A percentile compares a stretch with the other conserved stretches of the same genome.
These are phyloP conservation scores for Rubia peregrina DNA, from an alignment of 305 asterid species.

Conservation along the genomic window DNA sequence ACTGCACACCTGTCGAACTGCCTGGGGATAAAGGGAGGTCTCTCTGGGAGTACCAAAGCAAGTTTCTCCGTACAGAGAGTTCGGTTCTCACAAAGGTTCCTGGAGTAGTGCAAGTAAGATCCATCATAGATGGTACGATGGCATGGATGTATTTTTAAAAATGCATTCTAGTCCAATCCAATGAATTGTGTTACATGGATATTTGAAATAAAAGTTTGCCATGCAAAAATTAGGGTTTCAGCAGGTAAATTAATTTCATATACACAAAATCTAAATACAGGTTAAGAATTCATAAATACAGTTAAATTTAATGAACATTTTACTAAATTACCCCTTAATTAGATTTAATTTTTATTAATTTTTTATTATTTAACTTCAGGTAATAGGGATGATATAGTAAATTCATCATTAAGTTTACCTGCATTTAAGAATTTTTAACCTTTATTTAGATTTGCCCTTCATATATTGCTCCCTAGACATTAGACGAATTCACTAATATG, in stretches of 20 bases:
- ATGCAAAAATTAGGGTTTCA: neutral
- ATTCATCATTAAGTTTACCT: too few species aligned
- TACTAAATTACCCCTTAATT: too few species aligned
- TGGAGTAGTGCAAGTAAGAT: conserved; percentile 26
- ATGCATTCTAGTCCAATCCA: neutral
- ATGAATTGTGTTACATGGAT: neutral
- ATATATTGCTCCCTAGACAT: neutral
- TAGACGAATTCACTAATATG: neutral
- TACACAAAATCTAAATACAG: too few species aligned
- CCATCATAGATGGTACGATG: conserved; percentile 1
- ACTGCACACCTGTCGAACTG: conserved; percentile 91
- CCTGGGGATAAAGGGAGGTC: conserved; percentile 73
- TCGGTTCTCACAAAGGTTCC: conserved; percentile 69
- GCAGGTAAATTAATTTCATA: neutral
- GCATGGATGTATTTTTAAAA: neutral
- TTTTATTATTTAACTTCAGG: too few species aligned
- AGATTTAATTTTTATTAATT: too few species aligned
- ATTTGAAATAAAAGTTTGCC: conserved; percentile 8
- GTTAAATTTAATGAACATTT: too few species aligned
- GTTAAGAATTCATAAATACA: too few species aligned
- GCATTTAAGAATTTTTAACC: too few species aligned
- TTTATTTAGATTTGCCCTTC: too few species aligned
- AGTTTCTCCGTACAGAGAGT: conserved; percentile 93
- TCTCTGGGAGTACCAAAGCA: conserved; percentile 76
- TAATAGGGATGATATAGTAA: too few species aligned